These are phyloP conservation scores for Herpetomonas tarakana DNA, from an alignment of 208 protist genomes.

Conservation along the genomic window DNA sequence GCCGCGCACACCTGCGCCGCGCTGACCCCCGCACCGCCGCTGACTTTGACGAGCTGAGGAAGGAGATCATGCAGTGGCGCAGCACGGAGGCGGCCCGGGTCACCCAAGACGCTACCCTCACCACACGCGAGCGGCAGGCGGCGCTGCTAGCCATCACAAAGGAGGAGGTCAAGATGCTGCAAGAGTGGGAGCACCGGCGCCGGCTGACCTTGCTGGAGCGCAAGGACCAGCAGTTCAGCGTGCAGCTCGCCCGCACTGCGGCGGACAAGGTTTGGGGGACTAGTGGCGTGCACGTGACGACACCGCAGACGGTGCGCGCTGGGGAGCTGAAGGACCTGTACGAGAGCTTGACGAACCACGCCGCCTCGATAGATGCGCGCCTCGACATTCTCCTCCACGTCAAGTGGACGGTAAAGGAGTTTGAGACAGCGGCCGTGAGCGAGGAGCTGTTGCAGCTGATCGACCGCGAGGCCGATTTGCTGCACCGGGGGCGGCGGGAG, in stretches of 20 bases:
- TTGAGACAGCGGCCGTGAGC: slow-evolving; percentile 61
- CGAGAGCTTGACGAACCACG: slow-evolving; percentile 47
- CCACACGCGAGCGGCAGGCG: slow-evolving; percentile 43
- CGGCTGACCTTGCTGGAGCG: slow-evolving; percentile 57
- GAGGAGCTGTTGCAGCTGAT: slow-evolving; percentile 94
- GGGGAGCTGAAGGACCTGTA: slow-evolving; percentile 93
- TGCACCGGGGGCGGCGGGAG: slow-evolving; percentile 88
- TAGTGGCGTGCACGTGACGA: slow-evolving; percentile 63
- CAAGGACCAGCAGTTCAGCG: slow-evolving; percentile 55
- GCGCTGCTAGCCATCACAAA: slow-evolving; percentile 89
- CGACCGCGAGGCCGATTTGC: slow-evolving; percentile 95
- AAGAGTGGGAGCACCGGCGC: slow-evolving; percentile 94
- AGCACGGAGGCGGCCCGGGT: slow-evolving; percentile 78
- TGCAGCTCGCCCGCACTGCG: slow-evolving; percentile 71
- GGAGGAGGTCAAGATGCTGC: slow-evolving; percentile 94
- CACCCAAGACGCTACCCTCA: slow-evolving; percentile 35
- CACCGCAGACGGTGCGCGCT: slow-evolving; percentile 91
- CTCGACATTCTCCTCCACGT: slow-evolving; percentile 96
- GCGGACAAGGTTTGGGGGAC: slow-evolving; percentile 82
- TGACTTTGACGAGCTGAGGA: slow-evolving; percentile 93
- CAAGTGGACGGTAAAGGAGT: slow-evolving; percentile 97
- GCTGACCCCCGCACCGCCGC: slow-evolving; percentile 84
- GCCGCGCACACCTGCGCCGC: slow-evolving; percentile 82
- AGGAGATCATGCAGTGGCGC: slow-evolving; percentile 91
- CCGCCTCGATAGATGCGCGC: slow-evolving; percentile 32